Base-by-base conservation (phyloP, 202 grass and related monocot species). In the Saccharum hybrid region DNA sequence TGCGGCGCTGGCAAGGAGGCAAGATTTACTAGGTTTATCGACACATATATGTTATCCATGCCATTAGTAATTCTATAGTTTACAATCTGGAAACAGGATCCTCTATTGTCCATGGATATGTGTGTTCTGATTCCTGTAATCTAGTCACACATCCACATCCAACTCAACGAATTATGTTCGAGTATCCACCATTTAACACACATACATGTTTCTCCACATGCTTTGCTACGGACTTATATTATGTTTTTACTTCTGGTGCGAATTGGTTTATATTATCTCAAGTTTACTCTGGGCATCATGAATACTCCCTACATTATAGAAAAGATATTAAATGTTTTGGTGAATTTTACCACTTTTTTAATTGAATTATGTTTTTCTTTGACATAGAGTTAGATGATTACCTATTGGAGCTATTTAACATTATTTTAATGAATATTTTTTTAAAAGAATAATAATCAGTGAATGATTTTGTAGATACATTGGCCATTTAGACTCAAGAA, bases 401-500 rank as follows among this genome's bases (percentile, higher is more conserved):
- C 2, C 52, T n/a, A 56, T 56, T 56, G 18, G 18, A 56, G 18
- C 6, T 56, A n/a, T 56, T n/a, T 56, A 56, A 54, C 18, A 8
- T 56, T 52, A 0, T 52, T 19, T 18, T 18, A 51, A 51, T 51
- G 15, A 19, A 16, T 51, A 8, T 42, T 51, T 46, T n/a, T 46
- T 10, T 45, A 4, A 18, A 51, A 18, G 2, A 52, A 52, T 52
- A 52, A 52, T 52, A 6, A 36, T 36, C 4, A 5, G 2, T n/a
- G 7, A 59, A 0, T 59, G 0, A 59, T 77, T 87, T 68, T 90
- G 13, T 19, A 97, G 94, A 97, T 97, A 19, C 92, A 97, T 21
- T 94, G 92, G 92, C 94, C 94, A 72, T 89, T 92, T 81, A 83
- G 72, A 12, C 21, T 92, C 23, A 92, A 94, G 86, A 97, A 91